Base-by-base conservation (phyloP, 768 basidiomycete genomes). In the Candolleomyces aberdarensis region DNA sequence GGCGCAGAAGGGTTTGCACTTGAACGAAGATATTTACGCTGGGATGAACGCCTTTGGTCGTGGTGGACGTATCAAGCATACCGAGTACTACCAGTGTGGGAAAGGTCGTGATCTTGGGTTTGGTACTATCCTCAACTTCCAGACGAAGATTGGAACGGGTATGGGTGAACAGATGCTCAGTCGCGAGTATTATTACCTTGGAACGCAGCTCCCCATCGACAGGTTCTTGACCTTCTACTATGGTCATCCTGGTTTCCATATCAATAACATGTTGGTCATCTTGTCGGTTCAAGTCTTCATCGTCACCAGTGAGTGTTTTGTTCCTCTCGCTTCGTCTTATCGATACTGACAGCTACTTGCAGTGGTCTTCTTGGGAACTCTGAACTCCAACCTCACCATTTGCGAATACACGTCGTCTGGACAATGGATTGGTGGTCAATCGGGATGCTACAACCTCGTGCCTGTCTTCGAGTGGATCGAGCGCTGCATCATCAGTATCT, bases 111-210 rank as follows among this genome's bases (percentile, higher is more conserved):
- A 98, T 80, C 86, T 99, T 62, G 97, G 97, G 26, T 98, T 99
- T 74, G 96, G 96, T 36, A 99, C 97, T 20, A 98, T 98, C 70
- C 78, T 99, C 68, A 99, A 99, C 76, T 99, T 99, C 90, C 91
- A 94, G 82, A 99, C 97, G 59, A 99, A 99, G 85, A 96, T 99
- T 68, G 96, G 97, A 13, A 98, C 96, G n/a, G 97, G 97, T 74
- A 99, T 99, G 97, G 97, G 97, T 41, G 97, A 99, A 73, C 97
- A 99, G 75, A 94, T 98, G 93, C 84, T 99, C 69, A 97, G 94
- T 77, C 87, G 97, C 64, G 97, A 98, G 76, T 98, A 99, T 74
- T 99, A 99, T 75, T 98, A 98, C 70, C 76, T 99, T 64, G 97
- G 97, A 31, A 99, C 97, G 22, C 97, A 98, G 71, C 84, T 99